Evolutionary conservation across 805 yeast species (phyloP).

Genomic region (Teunomyces tritomae): DNA sequence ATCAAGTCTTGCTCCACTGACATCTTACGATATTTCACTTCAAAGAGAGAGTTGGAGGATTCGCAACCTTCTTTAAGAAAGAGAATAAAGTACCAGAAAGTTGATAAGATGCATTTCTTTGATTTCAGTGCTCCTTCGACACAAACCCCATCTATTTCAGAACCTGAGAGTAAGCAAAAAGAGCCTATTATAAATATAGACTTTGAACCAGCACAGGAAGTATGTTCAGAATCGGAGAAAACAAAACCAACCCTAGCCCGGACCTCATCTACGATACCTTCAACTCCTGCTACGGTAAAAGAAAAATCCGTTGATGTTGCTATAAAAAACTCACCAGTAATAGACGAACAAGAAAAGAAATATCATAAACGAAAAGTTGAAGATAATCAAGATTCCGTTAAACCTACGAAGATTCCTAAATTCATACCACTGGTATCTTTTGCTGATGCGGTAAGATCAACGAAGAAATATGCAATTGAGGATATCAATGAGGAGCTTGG

Average conservation of each 20-base stretch:
- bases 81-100: slow-evolving; percentile 31
- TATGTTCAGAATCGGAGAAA: neutral
- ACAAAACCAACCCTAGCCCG: neutral
- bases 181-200: neutral
- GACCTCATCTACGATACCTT: neutral
- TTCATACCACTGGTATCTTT: slow-evolving; percentile 16
- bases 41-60: slow-evolving; percentile 1
- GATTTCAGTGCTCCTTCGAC: slow-evolving; percentile 17
- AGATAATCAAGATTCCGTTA: neutral
- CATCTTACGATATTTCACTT: slow-evolving; percentile 1
- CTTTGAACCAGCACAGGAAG: neutral
- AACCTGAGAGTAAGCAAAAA: neutral
- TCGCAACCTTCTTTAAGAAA: slow-evolving; percentile 18
- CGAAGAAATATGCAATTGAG: slow-evolving; percentile 23
- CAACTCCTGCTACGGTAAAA: neutral
- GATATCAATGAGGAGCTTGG: slow-evolving; percentile 26
- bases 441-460: slow-evolving; percentile 27
- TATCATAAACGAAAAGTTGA: neutral
- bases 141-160: neutral
- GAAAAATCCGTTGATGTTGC: neutral
- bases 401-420: neutral
- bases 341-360: neutral
- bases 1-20: slow-evolving; percentile 6
- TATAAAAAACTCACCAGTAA: neutral
- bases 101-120: slow-evolving; percentile 33